These are phyloP conservation scores for Azolla pinnata DNA, from an alignment of 75 land plant genomes.

Conservation along the genomic window DNA sequence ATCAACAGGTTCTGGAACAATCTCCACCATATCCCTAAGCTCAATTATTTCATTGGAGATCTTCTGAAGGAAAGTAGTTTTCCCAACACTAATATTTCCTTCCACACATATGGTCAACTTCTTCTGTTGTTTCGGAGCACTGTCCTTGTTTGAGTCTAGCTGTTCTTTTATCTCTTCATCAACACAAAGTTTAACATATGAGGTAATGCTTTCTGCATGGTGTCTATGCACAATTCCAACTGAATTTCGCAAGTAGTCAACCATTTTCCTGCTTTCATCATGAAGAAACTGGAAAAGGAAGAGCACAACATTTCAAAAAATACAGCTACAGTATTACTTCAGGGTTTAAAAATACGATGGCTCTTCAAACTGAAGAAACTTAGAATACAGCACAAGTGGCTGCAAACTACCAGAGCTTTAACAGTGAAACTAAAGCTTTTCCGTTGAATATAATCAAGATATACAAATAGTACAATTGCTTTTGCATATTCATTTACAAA, in stretches of 20 bases:
- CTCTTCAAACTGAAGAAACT: too few relatives aligned
- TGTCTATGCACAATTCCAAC: slow-evolving; percentile 88
- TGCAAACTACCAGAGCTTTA: too few relatives aligned
- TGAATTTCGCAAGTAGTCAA: slow-evolving; percentile 72
- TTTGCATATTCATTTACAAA: too few relatives aligned
- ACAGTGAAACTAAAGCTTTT: too few relatives aligned
- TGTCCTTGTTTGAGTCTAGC: slow-evolving; percentile 13
- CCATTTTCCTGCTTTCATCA: slow-evolving; percentile 70
- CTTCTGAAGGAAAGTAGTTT: slow-evolving; percentile 83
- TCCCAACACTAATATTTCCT: slow-evolving; percentile 99
- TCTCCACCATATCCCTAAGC: slow-evolving; percentile 83
- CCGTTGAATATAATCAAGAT: too few relatives aligned
- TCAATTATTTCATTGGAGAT: slow-evolving; percentile 95
- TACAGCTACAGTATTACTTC: too few relatives aligned
- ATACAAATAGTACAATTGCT: too few relatives aligned
- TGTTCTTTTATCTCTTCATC: slow-evolving; percentile 69
- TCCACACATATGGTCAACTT: slow-evolving; percentile 93
- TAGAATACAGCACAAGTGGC: too few relatives aligned
- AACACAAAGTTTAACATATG: slow-evolving; percentile 73
- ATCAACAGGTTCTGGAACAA: slow-evolving; percentile 83
- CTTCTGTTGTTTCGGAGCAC: slow-evolving; percentile 35
- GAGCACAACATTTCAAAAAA: too few relatives aligned
- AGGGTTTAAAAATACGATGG: too few relatives aligned
- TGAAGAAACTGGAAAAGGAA: slow-evolving; percentile 71
- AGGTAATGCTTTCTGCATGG: slow-evolving; percentile 90